Base-by-base conservation (phyloP, 2,329 filamentous ascomycete genomes). In the Salinomyces thailandicus region DNA sequence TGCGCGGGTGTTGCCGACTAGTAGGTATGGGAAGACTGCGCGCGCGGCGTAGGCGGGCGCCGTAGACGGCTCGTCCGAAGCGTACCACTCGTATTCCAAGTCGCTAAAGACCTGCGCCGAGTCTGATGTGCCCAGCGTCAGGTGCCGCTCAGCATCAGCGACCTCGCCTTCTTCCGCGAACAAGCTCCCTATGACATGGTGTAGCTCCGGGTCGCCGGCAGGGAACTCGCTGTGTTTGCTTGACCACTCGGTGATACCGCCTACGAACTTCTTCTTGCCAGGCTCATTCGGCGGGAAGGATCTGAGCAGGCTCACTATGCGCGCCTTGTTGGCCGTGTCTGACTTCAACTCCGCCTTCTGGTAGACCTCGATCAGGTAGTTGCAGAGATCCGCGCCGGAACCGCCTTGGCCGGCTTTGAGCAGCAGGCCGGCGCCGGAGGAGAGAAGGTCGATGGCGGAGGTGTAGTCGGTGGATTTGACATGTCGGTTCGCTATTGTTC, bases 1-100 rank as follows among this genome's bases (percentile, higher is more conserved):
- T 35, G 84, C 86, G 48, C 87, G 82, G 20, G 95, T 69, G 61
- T 96, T 96, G 54, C 86, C 89, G 30, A 84, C 75, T 29, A 96
- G 72, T 33, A 98, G 77, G 62, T 94, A 96, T 9, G 91, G 87
- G 27, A 98, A 75, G 29, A 96, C 75, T 18, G 81, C 86, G 48
- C 91, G 82, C 8, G 82, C 85, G 45, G 80, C 82, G 62, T 93
- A 98, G 37, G 85, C 68, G 3, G 85, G 79, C 1, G 91, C 91
- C 1, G 83, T 86, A 58, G 94, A 86, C 2, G 85, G 76, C 35
- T 89, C 84, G 61, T 93, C 85, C 53, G 86, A 77, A 43, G 74
- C 78, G 68, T 96, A 98, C 91, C 91, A 98, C 34, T 79, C 72
- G 60, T 93, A 96, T 61, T 96, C 85, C 63, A 96, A 73, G 49